Evolutionary conservation across 805 yeast species (phyloP).

Genomic region (Candida arabinofermentans): DNA sequence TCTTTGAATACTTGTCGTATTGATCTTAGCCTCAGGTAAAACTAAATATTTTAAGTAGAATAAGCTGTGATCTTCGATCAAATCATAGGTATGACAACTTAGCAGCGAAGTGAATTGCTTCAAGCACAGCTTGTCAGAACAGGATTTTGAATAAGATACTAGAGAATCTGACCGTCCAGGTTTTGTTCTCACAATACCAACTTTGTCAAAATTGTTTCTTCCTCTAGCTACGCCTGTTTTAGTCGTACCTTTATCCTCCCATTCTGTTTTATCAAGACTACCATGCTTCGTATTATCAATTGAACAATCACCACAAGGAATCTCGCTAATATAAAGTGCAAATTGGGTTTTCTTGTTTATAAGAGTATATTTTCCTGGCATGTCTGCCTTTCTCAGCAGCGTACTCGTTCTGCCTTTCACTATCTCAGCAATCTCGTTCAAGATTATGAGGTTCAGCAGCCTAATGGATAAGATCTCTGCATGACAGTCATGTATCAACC

Average conservation of each 20-base stretch:
- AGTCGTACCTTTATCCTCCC: slow-evolving; percentile 12
- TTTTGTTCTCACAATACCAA: slow-evolving; percentile 80
- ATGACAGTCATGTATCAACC: slow-evolving; percentile 79
- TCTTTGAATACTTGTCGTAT: slow-evolving; percentile 32
- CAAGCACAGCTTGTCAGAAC: slow-evolving; percentile 77
- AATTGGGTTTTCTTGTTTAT: slow-evolving; percentile 36
- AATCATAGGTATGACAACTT: slow-evolving; percentile 39
- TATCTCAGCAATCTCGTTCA: slow-evolving; percentile 42
- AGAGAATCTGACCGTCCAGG: slow-evolving; percentile 87
- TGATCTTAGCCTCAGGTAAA: slow-evolving; percentile 34
- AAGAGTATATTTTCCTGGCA: slow-evolving; percentile 25
- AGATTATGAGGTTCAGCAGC: slow-evolving; percentile 57
- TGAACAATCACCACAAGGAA: slow-evolving; percentile 91
- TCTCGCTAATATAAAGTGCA: slow-evolving; percentile 64
- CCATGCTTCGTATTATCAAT: slow-evolving; percentile 40
- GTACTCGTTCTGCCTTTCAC: slow-evolving; percentile 8
- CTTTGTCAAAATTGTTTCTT: slow-evolving; percentile 47
- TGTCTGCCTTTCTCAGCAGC: slow-evolving; percentile 13
- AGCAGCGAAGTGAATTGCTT: slow-evolving; percentile 56
- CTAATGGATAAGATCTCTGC: slow-evolving; percentile 81
- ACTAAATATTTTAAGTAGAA: slow-evolving; percentile 47
- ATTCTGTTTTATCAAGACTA: slow-evolving; percentile 10
- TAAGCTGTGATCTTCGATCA: slow-evolving; percentile 31
- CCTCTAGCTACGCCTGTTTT: slow-evolving; percentile 47
- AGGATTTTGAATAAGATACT: slow-evolving; percentile 72